Evolutionary conservation across 2,329 filamentous ascomycete species (phyloP).

Genomic region (Ceratocystis albifundus): DNA sequence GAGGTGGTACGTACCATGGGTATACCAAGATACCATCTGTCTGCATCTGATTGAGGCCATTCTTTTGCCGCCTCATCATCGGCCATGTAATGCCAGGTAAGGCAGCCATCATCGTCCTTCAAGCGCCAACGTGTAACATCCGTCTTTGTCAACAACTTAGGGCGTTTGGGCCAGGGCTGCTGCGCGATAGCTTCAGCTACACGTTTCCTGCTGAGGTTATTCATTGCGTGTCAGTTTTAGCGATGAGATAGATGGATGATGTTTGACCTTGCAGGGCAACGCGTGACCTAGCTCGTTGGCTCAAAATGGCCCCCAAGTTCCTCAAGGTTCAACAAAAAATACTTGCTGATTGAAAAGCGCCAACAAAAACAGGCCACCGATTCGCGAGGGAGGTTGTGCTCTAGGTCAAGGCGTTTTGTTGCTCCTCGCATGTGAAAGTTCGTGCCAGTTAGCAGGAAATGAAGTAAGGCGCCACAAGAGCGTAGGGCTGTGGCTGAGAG

Average conservation of each 20-base stretch:
- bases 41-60: conserved; percentile 82
- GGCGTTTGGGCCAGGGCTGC: conserved; percentile 35
- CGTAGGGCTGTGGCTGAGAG: not conserved
- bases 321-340: not conserved
- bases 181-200: conserved; percentile 31
- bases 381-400: not conserved
- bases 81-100: conserved; percentile 88
- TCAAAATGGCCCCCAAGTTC: not conserved
- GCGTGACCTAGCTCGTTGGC: not conserved
- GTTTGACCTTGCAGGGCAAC: not conserved
- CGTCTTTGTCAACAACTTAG: conserved; percentile 48
- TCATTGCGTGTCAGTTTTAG: conserved; percentile 1
- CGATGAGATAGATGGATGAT: not conserved
- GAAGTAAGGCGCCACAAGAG: not conserved
- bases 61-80: conserved; percentile 56
- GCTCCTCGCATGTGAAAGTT: not conserved
- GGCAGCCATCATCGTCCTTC: conserved; percentile 63
- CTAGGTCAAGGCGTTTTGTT: not conserved
- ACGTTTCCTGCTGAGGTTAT: conserved; percentile 33
- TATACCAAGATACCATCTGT: conserved; percentile 77
- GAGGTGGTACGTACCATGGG: conserved; percentile 48
- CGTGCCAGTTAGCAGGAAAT: not conserved
- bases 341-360: not conserved
- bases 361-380: not conserved
- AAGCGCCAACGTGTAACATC: conserved; percentile 78